Evolutionary conservation across 2,329 filamentous ascomycete genomes (phyloP).

Genomic region (Thyridium curvatum): DNA sequence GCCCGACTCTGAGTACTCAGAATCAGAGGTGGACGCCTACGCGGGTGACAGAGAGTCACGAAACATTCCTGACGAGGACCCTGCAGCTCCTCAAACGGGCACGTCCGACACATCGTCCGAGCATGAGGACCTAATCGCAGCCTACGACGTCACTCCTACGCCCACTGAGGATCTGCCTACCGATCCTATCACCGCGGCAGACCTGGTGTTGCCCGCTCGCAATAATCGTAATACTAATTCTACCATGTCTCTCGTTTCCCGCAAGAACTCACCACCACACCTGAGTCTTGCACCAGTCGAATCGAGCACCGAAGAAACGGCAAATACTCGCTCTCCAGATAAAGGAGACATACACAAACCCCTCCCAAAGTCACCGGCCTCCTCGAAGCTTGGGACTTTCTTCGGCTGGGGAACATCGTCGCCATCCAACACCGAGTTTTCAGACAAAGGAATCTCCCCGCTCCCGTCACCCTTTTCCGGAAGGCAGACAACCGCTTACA

Average conservation of each 20-base stretch:
- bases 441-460: conserved; percentile 38
- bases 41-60: conserved; percentile 20
- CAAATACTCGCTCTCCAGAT: not conserved
- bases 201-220: conserved; percentile 9
- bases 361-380: conserved; percentile 45
- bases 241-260: conserved; percentile 42
- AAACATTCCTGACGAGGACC: conserved; percentile 33
- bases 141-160: conserved; percentile 25
- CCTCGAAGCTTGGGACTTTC: conserved; percentile 43
- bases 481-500: conserved; percentile 23
- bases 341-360: conserved; percentile 18
- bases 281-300: conserved; percentile 41
- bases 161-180: conserved; percentile 19
- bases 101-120: conserved; percentile 31
- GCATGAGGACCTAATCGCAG: conserved; percentile 34
- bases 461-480: conserved; percentile 46
- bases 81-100: conserved; percentile 34
- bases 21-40: conserved; percentile 9
- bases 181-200: conserved; percentile 2
- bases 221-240: conserved; percentile 29
- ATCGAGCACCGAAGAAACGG: conserved; percentile 6
- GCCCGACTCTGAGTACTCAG: conserved; percentile 12
- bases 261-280: conserved; percentile 46
- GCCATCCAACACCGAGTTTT: conserved; percentile 42
- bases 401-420: conserved; percentile 47